Conservation (phyloP, 805 yeast genomes). For the Kuraishia ogatae region DNA sequence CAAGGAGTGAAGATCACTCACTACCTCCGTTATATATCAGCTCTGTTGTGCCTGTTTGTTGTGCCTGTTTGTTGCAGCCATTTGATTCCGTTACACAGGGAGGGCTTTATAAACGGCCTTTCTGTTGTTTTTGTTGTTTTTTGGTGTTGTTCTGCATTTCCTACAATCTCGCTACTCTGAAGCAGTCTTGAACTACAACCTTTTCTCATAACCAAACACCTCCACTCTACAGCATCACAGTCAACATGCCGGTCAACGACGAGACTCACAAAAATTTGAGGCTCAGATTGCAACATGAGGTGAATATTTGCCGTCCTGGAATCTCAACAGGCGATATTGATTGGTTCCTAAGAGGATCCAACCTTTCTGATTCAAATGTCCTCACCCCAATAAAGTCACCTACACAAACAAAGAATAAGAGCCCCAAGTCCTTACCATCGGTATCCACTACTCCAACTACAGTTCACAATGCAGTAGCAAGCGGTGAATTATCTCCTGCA, state of each 20-base stretch:
- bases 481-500: not conserved
- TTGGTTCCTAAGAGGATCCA: constrained; percentile 2
- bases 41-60: too few species aligned
- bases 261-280: constrained; percentile 1
- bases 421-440: constrained; percentile 18
- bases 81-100: too few species aligned
- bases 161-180: too few species aligned
- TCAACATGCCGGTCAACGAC: not conserved
- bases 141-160: too few species aligned
- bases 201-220: not conserved
- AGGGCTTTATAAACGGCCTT: too few species aligned
- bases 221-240: not conserved
- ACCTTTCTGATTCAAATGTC: not conserved
- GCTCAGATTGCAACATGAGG: constrained; percentile 2
- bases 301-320: not conserved
- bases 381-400: constrained; percentile 18
- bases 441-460: constrained; percentile 11
- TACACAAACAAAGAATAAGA: constrained; percentile 13
- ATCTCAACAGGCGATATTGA: constrained; percentile 2
- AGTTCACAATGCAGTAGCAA: constrained; percentile 2
- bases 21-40: too few species aligned
- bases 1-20: too few species aligned
- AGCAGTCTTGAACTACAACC: not conserved
- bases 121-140: too few species aligned
- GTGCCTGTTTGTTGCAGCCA: too few species aligned